These are phyloP conservation scores for Ettlia oleoabundans DNA, from an alignment of 139 green algal species.

Conservation along the genomic window DNA sequence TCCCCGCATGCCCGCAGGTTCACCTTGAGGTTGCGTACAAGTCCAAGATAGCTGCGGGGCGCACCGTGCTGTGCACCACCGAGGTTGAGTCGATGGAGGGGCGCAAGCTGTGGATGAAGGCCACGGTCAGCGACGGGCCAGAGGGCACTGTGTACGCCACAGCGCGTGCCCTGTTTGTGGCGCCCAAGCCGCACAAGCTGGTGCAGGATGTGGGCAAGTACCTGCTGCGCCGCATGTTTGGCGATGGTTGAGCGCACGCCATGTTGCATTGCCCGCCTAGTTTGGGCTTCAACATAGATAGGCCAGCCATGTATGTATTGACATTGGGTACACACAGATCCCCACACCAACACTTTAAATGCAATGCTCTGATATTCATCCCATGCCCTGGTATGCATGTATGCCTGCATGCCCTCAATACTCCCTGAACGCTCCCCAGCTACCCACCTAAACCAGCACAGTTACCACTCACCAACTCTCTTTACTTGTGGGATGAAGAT, in stretches of 20 bases:
- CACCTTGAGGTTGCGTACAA: constrained; percentile 64
- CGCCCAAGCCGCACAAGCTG: constrained; percentile 53
- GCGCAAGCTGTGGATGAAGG: constrained; percentile 82
- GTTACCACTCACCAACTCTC: no score
- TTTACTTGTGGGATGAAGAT: no score
- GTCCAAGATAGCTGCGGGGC: constrained; percentile 52
- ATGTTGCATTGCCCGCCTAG: no score
- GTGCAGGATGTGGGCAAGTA: constrained; percentile 54
- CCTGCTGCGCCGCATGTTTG: constrained; percentile 26
- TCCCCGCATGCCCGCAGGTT: not conserved
- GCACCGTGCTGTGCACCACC: constrained; percentile 66
- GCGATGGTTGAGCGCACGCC: constrained; percentile 10
- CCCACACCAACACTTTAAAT: no score
- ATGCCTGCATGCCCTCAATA: no score
- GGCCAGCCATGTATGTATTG: no score
- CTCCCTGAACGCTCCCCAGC: no score
- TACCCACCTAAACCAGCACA: no score
- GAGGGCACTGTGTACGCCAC: constrained; percentile 71
- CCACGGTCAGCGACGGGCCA: constrained; percentile 40
- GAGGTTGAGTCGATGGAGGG: constrained; percentile 74
- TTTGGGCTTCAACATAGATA: no score
- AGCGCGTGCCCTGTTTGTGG: constrained; percentile 81
- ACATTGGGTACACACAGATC: no score
- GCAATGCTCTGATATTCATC: no score
- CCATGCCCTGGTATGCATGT: no score